A percentile compares a stretch with the other conserved stretches of the same genome.
phyloP scores from a whole-genome alignment of 208 protist genomes.

The Leishmania guyanensis region DNA sequence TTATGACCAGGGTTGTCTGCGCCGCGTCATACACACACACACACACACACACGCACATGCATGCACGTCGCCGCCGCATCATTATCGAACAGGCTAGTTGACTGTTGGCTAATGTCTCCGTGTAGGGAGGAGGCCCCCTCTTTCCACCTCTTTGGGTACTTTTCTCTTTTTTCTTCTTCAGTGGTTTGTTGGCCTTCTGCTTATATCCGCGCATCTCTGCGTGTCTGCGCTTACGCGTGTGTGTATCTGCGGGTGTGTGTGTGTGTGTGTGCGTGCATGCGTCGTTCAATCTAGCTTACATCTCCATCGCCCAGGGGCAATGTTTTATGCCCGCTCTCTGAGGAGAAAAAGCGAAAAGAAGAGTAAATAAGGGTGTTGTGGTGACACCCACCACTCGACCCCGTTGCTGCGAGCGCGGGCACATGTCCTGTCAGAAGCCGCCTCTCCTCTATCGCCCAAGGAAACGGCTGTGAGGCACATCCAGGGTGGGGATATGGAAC shows the following conservation, averaged over 20 bases:
- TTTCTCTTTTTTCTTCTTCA: not conserved
- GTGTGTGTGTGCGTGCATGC: not conserved
- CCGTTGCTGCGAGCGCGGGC: not conserved
- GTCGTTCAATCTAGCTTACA: not conserved
- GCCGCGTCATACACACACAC: not conserved
- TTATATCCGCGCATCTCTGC: not conserved
- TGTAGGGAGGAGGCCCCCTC: not conserved
- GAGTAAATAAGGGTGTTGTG: not conserved
- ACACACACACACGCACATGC: not conserved
- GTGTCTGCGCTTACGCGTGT: not conserved
- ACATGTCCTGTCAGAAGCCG: not conserved
- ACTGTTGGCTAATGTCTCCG: not conserved
- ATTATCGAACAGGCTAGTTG: not conserved
- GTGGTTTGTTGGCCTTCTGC: not conserved
- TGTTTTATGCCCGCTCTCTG: not conserved
- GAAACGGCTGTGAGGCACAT: not conserved
- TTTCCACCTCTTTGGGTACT: not conserved
- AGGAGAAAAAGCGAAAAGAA: not conserved
- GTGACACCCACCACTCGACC: not conserved
- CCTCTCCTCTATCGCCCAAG: not conserved
- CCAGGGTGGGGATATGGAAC: not conserved
- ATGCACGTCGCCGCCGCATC: not conserved
- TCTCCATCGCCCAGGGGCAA: not conserved
- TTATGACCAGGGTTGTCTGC: not conserved
- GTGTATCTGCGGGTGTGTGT: conserved; percentile 11